Conservation (phyloP, 116 monocot genomes). For the Dioscorea cayenensis region DNA sequence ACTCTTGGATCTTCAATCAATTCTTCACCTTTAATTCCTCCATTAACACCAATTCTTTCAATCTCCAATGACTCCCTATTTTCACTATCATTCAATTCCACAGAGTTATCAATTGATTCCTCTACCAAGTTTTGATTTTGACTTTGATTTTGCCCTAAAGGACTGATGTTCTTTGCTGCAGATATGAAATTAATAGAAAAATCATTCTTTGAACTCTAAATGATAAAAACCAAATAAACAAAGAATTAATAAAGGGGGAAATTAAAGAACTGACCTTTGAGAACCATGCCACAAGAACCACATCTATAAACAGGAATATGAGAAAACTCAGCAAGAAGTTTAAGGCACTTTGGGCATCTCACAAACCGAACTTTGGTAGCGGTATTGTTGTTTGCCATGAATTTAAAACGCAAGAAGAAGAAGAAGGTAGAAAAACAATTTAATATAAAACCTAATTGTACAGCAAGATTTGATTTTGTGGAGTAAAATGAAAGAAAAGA, state of each 20-base stretch:
- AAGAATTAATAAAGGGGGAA: neutral
- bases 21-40: neutral
- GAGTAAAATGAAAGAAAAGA: too few relatives aligned
- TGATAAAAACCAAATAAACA: too few relatives aligned
- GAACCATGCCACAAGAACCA: neutral
- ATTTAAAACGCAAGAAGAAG: neutral
- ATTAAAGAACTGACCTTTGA: neutral
- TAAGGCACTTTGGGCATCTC: neutral
- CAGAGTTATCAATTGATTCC: neutral
- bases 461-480: too few relatives aligned
- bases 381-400: neutral
- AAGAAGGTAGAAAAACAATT: too few relatives aligned
- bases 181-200: too few relatives aligned
- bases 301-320: neutral
- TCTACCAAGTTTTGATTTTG: neutral
- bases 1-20: neutral
- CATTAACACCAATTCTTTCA: neutral
- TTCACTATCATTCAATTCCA: neutral
- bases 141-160: too few relatives aligned
- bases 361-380: neutral
- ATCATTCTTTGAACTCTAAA: too few relatives aligned
- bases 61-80: neutral
- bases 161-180: too few relatives aligned
- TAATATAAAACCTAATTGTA: too few relatives aligned
- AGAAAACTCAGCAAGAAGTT: neutral